Evolutionary conservation across 108 stramenopile genomes (phyloP), one percentile per base, ranked within the genome.

Genomic region (Conticribra weissflogii): DNA sequence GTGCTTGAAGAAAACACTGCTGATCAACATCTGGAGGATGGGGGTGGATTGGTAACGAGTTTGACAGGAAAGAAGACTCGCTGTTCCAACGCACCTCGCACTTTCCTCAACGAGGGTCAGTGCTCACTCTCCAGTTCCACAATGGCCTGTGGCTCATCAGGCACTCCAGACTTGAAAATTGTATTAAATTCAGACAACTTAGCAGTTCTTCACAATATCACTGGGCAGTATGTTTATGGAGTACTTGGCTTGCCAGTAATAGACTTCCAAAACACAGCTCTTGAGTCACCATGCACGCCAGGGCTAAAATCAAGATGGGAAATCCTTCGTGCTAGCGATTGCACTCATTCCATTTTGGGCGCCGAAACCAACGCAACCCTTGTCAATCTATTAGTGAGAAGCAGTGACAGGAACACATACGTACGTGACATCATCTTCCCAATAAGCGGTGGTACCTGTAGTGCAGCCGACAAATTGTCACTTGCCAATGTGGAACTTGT

Each of bases 51-150:
- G 52, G 54, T 70, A 2, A 53, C 54, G 59, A 34, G 54, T 18
- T 45, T 71, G 28, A 70, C 75, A 23, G 75, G 68, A 22, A 46
- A 44, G 14, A 57, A 68, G 59, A 71, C 69, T 1, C 34, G 62
- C 14, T 81, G 79, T 25, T 51, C 74, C 19, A 85, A 81, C 59
- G 70, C 66, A 17, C 79, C 82, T 1, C 74, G 78, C 3, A 78
- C 79, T 16, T 83, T 83, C 53, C 64, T 80, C 33, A 85, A 82
- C 33, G 78, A 80, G 23, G 60, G 62, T 41, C 32, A 33, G 22
- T 85, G 84, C 45, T 46, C 54, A 33, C 75, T 76, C 18, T 69
- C 75, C 16, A 24, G 33, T 34, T 69, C 68, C 8, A 33, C 36
- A 3, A 56, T 49, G 28, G 52, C 75, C 16, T 76, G 75, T 49